phyloP scores from a whole-genome alignment of 225 moss, liverwort and hornwort genomes.

The Sphagnum contortum region DNA sequence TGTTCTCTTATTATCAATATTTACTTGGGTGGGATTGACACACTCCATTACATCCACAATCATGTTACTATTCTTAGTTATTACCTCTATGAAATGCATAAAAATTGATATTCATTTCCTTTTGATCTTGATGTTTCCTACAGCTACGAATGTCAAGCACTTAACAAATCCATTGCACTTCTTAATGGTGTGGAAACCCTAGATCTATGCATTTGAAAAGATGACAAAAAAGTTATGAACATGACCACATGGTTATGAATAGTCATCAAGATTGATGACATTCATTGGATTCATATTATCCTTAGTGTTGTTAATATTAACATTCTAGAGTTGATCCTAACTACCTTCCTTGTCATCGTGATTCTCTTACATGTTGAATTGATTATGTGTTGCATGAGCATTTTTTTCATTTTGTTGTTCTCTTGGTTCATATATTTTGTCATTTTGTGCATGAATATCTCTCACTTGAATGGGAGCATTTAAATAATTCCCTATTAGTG shows the following conservation, averaged over 20 bases:
- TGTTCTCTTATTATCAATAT: not conserved
- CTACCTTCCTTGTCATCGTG: too few species aligned
- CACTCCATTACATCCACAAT: not conserved
- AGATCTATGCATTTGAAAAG: too few species aligned
- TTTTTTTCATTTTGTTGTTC: not conserved
- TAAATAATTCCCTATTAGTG: not conserved
- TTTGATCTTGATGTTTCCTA: not conserved
- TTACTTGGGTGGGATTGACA: not conserved
- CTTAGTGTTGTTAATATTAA: not conserved
- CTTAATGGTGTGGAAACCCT: too few species aligned
- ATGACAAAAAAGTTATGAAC: too few species aligned
- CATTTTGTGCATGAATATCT: not conserved
- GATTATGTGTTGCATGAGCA: too few species aligned
- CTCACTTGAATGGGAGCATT: not conserved
- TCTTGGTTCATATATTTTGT: not conserved
- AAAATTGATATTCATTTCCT: not conserved
- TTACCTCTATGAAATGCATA: not conserved
- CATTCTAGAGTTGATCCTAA: too few species aligned
- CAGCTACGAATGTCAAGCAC: not conserved
- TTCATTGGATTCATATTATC: not conserved
- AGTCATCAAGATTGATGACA: not conserved
- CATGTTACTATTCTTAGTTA: not conserved
- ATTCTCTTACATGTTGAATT: too few species aligned
- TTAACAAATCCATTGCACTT: too few species aligned
- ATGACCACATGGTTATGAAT: not conserved